These are phyloP conservation scores for Kwoniella dejecticola DNA, from an alignment of 768 basidiomycete genomes.

Conservation along the genomic window DNA sequence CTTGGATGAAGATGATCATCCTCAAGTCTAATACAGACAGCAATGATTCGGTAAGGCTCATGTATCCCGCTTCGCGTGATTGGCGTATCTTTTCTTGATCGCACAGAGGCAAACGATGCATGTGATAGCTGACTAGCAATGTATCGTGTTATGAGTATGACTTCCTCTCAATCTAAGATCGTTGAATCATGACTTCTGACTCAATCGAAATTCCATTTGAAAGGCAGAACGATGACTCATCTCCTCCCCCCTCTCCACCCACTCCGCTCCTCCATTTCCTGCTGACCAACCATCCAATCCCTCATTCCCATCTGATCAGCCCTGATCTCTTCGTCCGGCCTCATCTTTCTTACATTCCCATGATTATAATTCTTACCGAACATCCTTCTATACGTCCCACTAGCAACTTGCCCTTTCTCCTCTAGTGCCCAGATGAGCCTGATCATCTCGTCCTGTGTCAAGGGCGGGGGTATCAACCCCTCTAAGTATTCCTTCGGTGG, in stretches of 20 bases:
- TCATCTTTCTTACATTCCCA: constrained; percentile 16
- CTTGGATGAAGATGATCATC: no score
- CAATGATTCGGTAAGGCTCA: no score
- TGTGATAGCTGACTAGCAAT: no score
- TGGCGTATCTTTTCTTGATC: no score
- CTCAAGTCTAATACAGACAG: no score
- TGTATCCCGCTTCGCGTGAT: no score
- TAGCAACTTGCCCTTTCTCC: background rate
- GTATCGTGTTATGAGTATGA: no score
- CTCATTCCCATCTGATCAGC: constrained; percentile 7
- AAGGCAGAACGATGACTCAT: no score
- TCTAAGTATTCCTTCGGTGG: background rate
- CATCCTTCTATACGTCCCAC: constrained; percentile 6
- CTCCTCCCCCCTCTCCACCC: background rate
- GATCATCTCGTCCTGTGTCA: background rate
- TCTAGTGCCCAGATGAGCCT: constrained; percentile 5
- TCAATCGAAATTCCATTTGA: no score
- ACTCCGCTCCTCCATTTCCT: background rate
- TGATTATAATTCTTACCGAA: background rate
- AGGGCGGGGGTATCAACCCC: background rate
- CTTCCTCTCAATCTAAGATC: no score
- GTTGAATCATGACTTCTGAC: no score
- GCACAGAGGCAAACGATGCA: no score
- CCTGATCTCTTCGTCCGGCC: background rate
- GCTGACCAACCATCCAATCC: background rate